phyloP scores from a whole-genome alignment of 345 rosid genomes.

The Brassica napus region Da-Ae NC_063450.1:50023501-50024000 shows the following conservation, averaged over 20 bases:
- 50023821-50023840: too few species aligned
- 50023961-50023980: conserved; percentile 7
- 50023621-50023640: conserved; percentile 3
- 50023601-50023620: conserved; percentile 7
- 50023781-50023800: background rate
- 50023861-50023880: too few species aligned
- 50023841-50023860: too few species aligned
- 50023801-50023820: too few species aligned
- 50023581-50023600: conserved; percentile 17
- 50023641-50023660: conserved; percentile 4
- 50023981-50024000: conserved; percentile 8
- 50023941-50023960: background rate
- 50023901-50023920: background rate
- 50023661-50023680: conserved; percentile 8
- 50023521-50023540: too few species aligned
- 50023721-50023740: conserved; percentile 15
- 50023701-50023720: conserved; percentile 7
- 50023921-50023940: background rate
- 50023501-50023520: too few species aligned
- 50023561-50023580: conserved; percentile 9
- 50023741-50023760: background rate
- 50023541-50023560: too few species aligned
- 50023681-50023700: conserved; percentile 3
- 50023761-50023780: conserved; percentile 11
- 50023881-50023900: background rate